phyloP scores from a whole-genome alignment of 805 yeast species.

The Candida montana region DNA sequence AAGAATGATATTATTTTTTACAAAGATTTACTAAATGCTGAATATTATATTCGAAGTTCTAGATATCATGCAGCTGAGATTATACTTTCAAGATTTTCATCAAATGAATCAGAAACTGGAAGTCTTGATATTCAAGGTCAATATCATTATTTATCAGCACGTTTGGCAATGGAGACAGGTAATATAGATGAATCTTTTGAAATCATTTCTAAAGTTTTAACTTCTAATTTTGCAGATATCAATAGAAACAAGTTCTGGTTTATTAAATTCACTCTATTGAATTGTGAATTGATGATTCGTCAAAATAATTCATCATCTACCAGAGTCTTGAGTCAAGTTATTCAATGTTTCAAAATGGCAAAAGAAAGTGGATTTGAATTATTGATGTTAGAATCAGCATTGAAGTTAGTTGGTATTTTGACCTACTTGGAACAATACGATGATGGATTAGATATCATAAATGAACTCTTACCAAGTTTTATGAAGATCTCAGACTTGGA shows the following conservation, averaged over 20 bases:
- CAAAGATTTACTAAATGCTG: constrained; percentile 34
- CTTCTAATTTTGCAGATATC: constrained; percentile 11
- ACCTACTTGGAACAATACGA: constrained; percentile 34
- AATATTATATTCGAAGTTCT: constrained; percentile 24
- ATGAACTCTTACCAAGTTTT: constrained; percentile 39
- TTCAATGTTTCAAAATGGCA: constrained; percentile 46
- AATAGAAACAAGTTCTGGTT: constrained; percentile 36
- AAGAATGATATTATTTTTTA: constrained; percentile 37
- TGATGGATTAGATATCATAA: constrained; percentile 40
- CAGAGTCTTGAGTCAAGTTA: constrained; percentile 44
- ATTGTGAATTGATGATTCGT: constrained; percentile 37
- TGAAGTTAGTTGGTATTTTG: constrained; percentile 42
- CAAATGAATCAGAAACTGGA: constrained; percentile 17
- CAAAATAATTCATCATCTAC: constrained; percentile 36
- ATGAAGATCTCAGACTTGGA: constrained; percentile 36
- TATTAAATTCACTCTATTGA: constrained; percentile 42
- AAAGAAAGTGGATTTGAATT: constrained; percentile 40
- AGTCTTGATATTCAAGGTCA: constrained; percentile 28
- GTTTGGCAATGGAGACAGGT: constrained; percentile 20
- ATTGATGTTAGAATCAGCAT: constrained; percentile 40
- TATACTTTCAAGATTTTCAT: constrained; percentile 17
- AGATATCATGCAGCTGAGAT: constrained; percentile 24
- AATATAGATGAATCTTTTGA: constrained; percentile 20
- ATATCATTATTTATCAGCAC: constrained; percentile 21
- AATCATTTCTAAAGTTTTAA: constrained; percentile 15